Conservation (phyloP, 2,329 filamentous ascomycete genomes). For the Neonectria hederae region DNA sequence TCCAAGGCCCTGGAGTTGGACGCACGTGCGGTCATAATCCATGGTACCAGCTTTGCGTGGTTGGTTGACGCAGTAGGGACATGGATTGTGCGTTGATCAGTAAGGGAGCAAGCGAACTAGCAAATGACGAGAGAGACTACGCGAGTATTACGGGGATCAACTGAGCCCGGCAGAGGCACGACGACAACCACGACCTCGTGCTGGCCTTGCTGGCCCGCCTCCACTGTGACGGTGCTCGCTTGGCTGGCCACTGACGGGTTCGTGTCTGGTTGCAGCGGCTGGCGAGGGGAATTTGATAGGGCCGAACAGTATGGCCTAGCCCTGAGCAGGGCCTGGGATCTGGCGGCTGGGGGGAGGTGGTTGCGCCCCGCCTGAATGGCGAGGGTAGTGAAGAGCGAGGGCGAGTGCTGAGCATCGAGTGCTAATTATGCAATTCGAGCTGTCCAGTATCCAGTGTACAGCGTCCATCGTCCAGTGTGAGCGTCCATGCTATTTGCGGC, state of each 20-base stretch:
- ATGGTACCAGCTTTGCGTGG: constrained; percentile 10
- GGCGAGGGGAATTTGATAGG: constrained; percentile 11
- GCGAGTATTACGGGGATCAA: not conserved
- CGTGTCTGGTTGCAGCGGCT: constrained; percentile 10
- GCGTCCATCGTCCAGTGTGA: not conserved
- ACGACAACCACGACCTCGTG: constrained; percentile 1
- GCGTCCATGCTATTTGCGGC: constrained; percentile 40
- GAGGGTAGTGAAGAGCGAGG: not conserved
- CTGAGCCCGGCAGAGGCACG: constrained; percentile 10
- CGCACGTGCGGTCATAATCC: constrained; percentile 14
- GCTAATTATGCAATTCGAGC: constrained; percentile 7
- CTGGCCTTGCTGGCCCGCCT: constrained; percentile 7
- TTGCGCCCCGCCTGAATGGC: constrained; percentile 7
- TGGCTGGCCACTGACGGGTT: constrained; percentile 12
- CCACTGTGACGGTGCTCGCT: constrained; percentile 20
- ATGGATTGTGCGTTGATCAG: constrained; percentile 19
- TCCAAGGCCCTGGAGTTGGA: constrained; percentile 13
- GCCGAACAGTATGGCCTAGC: not conserved
- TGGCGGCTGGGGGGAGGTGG: not conserved
- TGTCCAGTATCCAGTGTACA: not conserved
- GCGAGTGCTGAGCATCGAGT: not conserved
- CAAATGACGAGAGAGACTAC: not conserved
- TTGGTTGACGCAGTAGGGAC: constrained; percentile 5
- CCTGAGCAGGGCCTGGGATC: constrained; percentile 3
- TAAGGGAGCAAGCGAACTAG: constrained; percentile 4